Conservation (phyloP, 2,329 filamentous ascomycete genomes). For the Rhinocladiella mackenziei region DNA sequence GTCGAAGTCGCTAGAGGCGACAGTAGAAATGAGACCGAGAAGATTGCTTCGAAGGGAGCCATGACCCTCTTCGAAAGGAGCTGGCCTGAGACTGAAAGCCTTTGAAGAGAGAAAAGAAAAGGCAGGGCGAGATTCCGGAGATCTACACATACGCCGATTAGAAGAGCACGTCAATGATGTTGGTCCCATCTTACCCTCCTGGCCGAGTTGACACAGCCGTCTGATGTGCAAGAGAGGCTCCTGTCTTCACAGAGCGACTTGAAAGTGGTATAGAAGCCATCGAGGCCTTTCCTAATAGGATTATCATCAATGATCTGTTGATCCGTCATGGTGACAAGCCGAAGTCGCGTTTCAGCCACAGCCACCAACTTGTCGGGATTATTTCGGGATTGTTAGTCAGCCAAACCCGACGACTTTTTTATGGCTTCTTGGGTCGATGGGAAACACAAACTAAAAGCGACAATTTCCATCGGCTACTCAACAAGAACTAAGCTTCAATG, state of each 20-base stretch:
- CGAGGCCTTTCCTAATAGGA: constrained; percentile 1
- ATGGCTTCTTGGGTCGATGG: too few relatives aligned
- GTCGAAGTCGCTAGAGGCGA: constrained; percentile 20
- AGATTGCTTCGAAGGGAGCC: constrained; percentile 1
- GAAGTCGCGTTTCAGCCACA: too few relatives aligned
- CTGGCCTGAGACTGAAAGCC: not conserved
- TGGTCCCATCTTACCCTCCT: constrained; percentile 4
- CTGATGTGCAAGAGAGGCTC: constrained; percentile 1
- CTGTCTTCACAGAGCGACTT: constrained; percentile 2
- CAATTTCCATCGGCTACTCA: too few relatives aligned
- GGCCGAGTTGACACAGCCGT: not conserved
- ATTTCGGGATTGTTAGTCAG: too few relatives aligned
- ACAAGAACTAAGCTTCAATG: too few relatives aligned
- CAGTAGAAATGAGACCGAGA: not conserved
- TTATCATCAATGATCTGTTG: constrained; percentile 3
- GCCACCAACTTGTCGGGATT: too few relatives aligned
- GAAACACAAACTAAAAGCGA: too few relatives aligned
- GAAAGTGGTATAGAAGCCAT: not conserved
- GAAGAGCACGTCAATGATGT: not conserved
- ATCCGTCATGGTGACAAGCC: constrained; percentile 2
- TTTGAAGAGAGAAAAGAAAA: not conserved
- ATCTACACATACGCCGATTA: not conserved
- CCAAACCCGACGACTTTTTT: too few relatives aligned
- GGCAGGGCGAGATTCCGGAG: not conserved
- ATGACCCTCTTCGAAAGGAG: not conserved